Evolutionary conservation across 2,329 filamentous ascomycete species (phyloP).

Genomic region (Colletotrichum sp.): DNA sequence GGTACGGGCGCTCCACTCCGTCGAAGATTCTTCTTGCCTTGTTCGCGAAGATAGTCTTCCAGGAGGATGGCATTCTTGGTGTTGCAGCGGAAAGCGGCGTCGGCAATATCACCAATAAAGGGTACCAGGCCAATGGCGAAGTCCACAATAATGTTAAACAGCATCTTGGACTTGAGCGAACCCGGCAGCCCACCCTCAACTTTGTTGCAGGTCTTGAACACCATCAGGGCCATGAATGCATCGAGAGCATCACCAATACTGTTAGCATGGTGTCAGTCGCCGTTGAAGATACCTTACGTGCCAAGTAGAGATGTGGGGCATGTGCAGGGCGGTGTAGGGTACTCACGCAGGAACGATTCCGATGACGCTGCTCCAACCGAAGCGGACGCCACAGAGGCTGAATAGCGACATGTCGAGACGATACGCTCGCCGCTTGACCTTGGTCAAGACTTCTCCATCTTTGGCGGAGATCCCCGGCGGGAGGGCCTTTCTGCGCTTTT

Average conservation of each 20-base stretch:
- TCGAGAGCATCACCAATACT: slow-evolving; percentile 81
- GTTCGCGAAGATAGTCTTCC: slow-evolving; percentile 70
- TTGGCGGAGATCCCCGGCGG: slow-evolving; percentile 83
- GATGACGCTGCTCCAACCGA: slow-evolving; percentile 90
- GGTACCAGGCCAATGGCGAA: slow-evolving; percentile 77
- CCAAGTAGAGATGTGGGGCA: background rate
- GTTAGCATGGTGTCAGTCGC: background rate
- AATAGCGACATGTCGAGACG: slow-evolving; percentile 85
- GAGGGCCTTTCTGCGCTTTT: slow-evolving; percentile 84
- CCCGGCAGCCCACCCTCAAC: slow-evolving; percentile 78
- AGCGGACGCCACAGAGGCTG: slow-evolving; percentile 79
- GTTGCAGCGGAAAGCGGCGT: slow-evolving; percentile 77
- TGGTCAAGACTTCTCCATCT: slow-evolving; percentile 82
- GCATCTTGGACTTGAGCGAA: slow-evolving; percentile 71
- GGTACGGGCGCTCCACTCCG: slow-evolving; percentile 51
- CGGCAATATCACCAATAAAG: slow-evolving; percentile 76
- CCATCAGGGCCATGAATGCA: slow-evolving; percentile 73
- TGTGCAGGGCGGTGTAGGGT: background rate
- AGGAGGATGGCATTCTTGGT: slow-evolving; percentile 76
- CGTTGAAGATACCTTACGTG: background rate
- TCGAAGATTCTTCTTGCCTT: slow-evolving; percentile 64
- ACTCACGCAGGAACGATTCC: slow-evolving; percentile 82
- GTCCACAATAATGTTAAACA: slow-evolving; percentile 78
- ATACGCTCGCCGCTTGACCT: slow-evolving; percentile 86
- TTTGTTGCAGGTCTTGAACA: slow-evolving; percentile 74